Conservation (phyloP, 2,329 filamentous ascomycete genomes). For the Arthrobotrys megalospora region DNA sequence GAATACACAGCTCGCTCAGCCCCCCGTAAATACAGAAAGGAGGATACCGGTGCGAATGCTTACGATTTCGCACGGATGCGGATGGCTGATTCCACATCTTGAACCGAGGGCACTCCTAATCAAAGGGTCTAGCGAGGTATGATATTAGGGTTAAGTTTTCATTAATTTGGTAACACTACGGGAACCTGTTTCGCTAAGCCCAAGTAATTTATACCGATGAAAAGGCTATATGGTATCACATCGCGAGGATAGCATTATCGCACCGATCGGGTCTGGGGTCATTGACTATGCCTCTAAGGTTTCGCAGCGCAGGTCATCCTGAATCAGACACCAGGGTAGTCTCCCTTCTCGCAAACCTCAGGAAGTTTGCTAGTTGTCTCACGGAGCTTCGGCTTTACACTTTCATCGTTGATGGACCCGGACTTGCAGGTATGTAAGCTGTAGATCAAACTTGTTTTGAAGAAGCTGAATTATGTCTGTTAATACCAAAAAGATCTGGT, state of each 20-base stretch:
- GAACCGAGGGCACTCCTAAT: not conserved
- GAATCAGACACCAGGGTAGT: not conserved
- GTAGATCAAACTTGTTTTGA: not conserved
- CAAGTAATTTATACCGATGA: not conserved
- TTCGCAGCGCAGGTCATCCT: not conserved
- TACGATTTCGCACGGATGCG: conserved; percentile 2
- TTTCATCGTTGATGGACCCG: not conserved
- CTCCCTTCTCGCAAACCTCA: not conserved
- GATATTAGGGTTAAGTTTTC: not conserved
- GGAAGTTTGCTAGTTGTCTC: not conserved
- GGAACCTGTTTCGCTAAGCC: not conserved
- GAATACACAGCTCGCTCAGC: not conserved
- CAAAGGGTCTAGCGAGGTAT: not conserved
- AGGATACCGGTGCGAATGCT: not conserved
- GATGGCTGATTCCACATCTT: conserved; percentile 12
- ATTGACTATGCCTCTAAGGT: not conserved
- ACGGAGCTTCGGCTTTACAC: conserved; percentile 10
- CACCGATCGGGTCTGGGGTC: not conserved
- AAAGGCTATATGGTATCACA: conserved; percentile 13
- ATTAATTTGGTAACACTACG: too few species aligned
- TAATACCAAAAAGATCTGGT: conserved; percentile 8
- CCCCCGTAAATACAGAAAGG: not conserved
- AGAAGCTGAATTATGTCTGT: not conserved
- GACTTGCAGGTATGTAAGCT: not conserved
- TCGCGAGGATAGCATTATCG: not conserved